Evolutionary conservation across 2,329 filamentous ascomycete genomes (phyloP).

Genomic region (Drechslerella coelobrocha): DNA sequence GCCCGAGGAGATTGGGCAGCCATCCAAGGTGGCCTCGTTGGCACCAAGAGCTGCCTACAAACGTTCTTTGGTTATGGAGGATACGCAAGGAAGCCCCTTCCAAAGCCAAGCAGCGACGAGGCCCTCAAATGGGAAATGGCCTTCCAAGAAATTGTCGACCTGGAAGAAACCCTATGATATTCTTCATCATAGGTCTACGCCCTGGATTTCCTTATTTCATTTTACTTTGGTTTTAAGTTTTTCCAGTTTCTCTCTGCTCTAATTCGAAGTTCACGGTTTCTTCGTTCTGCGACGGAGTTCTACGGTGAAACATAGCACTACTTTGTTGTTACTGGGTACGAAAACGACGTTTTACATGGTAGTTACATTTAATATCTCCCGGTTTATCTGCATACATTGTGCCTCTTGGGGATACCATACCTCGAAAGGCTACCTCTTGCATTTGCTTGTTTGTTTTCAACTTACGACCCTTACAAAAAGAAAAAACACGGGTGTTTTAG

Average conservation of each 20-base stretch:
- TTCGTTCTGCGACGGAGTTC: slow-evolving; percentile 40
- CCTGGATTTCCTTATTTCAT: slow-evolving; percentile 17
- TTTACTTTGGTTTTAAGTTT: slow-evolving; percentile 7
- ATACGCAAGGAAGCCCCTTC: slow-evolving; percentile 74
- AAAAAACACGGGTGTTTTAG: slow-evolving; percentile 35
- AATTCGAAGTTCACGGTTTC: slow-evolving; percentile 6
- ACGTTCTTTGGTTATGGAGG: slow-evolving; percentile 82
- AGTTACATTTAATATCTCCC: slow-evolving; percentile 22
- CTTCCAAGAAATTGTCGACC: slow-evolving; percentile 47
- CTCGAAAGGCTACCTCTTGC: slow-evolving; percentile 8
- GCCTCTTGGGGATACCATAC: not conserved
- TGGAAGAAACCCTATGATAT: slow-evolving; percentile 48
- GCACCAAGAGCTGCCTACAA: slow-evolving; percentile 84
- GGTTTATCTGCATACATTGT: not conserved
- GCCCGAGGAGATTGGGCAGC: slow-evolving; percentile 81
- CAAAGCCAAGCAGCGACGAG: slow-evolving; percentile 68
- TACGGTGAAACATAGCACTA: slow-evolving; percentile 23
- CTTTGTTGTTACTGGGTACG: slow-evolving; percentile 32
- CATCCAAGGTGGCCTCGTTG: slow-evolving; percentile 81
- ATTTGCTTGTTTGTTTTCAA: slow-evolving; percentile 5
- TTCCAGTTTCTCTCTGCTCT: too few species aligned
- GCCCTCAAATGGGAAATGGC: slow-evolving; percentile 57
- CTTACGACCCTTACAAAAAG: not conserved
- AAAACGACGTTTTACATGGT: slow-evolving; percentile 29
- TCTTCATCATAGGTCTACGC: not conserved